Conservation (phyloP, 768 basidiomycete species). For the Gloeophyllum trabeum region DNA sequence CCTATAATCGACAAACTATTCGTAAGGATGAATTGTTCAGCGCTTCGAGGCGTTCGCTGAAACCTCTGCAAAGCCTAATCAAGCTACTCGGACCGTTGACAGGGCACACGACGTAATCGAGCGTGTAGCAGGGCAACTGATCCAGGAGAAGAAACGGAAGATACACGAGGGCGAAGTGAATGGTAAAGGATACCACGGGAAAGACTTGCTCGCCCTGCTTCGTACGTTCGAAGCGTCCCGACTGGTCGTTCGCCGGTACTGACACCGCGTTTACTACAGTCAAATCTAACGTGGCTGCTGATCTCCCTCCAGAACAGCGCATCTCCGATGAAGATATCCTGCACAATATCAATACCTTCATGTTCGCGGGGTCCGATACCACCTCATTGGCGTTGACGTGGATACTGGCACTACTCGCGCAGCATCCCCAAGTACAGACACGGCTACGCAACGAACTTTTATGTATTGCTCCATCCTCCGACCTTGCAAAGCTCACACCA, state of each 20-base stretch:
- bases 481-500: conserved; percentile 33
- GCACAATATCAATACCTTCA: conserved; percentile 78
- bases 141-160: conserved; percentile 71
- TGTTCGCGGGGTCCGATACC: conserved; percentile 87
- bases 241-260: neutral
- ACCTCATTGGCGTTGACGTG: conserved; percentile 77
- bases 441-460: conserved; percentile 63
- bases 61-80: conserved; percentile 37
- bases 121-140: conserved; percentile 60
- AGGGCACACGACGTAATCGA: conserved; percentile 52
- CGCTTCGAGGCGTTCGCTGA: neutral
- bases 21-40: conserved; percentile 29
- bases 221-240: conserved; percentile 31
- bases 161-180: conserved; percentile 47
- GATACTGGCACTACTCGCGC: conserved; percentile 68
- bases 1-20: conserved; percentile 45
- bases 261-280: conserved; percentile 32
- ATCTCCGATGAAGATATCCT: conserved; percentile 85
- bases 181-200: conserved; percentile 43
- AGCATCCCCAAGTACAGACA: conserved; percentile 53
- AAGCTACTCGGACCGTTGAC: conserved; percentile 33
- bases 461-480: conserved; percentile 26
- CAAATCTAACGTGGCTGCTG: conserved; percentile 68
- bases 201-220: conserved; percentile 69
- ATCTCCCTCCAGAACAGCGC: conserved; percentile 55